Evolutionary conservation across 83 land plant species (phyloP).

Genomic region (Larix sibirica): DNA sequence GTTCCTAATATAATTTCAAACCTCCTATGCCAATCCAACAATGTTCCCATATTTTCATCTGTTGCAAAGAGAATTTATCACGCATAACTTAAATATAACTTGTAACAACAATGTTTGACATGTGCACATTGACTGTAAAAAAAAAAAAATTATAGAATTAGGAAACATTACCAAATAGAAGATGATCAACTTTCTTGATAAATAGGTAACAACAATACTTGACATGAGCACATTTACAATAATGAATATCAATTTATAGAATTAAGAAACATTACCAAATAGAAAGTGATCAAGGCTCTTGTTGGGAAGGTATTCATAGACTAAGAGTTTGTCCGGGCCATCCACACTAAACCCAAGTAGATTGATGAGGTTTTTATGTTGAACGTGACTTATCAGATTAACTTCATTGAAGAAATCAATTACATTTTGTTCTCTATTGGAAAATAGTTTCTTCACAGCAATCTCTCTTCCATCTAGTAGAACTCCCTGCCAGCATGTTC

Average conservation of each 20-base stretch:
- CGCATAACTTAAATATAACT: too few relatives aligned
- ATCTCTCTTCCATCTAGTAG: conserved; percentile 31
- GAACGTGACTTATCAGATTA: conserved; percentile 23
- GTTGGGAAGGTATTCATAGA: conserved; percentile 40
- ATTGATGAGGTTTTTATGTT: conserved; percentile 35
- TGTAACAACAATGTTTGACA: too few relatives aligned
- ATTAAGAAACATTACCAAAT: neutral
- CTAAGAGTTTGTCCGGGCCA: conserved; percentile 20
- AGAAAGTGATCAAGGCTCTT: conserved; percentile 29
- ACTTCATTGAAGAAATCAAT: conserved; percentile 24
- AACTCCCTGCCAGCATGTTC: conserved; percentile 6
- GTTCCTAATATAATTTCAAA: conserved; percentile 27
- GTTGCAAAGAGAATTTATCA: too few relatives aligned
- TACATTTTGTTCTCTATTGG: neutral
- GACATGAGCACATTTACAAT: too few relatives aligned
- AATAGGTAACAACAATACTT: too few relatives aligned
- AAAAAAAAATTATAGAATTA: too few relatives aligned
- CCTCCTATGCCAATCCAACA: conserved; percentile 19
- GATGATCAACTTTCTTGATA: too few relatives aligned
- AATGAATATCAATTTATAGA: too few relatives aligned
- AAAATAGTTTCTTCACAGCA: conserved; percentile 32
- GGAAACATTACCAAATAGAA: too few relatives aligned
- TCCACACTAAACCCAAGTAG: conserved; percentile 34
- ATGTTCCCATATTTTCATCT: too few relatives aligned
- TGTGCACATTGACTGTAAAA: too few relatives aligned